A percentile compares a stretch with the other conserved stretches of the same genome.
Evolutionary conservation across 228 moss, liverwort and hornwort genomes (phyloP).

Genomic region (Sphagnum magellanicum): DNA sequence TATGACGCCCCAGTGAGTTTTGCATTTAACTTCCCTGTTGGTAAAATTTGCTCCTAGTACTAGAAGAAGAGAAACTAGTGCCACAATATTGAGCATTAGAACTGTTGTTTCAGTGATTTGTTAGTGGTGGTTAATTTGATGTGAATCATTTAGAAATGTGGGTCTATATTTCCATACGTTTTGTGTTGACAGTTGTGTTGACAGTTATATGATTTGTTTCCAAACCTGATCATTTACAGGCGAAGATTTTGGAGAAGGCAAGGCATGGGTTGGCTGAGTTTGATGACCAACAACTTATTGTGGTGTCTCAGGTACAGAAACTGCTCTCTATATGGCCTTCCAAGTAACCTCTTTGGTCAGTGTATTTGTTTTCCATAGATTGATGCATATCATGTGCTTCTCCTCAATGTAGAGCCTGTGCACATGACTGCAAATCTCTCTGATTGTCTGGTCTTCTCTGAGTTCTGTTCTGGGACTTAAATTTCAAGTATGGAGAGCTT

Average conservation of each 20-base stretch:
- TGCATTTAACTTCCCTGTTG: background rate
- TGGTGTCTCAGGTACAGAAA: constrained; percentile 76
- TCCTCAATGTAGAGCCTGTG: no score
- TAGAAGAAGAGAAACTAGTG: no score
- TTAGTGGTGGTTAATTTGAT: no score
- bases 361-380: background rate
- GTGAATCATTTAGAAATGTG: no score
- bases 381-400: no score
- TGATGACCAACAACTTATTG: constrained; percentile 89
- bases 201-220: background rate
- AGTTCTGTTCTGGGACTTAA: no score
- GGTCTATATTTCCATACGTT: background rate
- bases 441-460: no score
- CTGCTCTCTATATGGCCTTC: background rate
- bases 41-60: background rate
- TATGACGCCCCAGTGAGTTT: constrained; percentile 49
- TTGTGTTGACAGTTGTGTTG: background rate
- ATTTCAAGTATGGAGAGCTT: no score
- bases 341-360: background rate
- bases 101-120: no score
- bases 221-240: constrained; percentile 33
- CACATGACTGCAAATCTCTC: no score
- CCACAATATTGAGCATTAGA: no score
- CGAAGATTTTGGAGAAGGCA: constrained; percentile 91
- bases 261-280: constrained; percentile 81